phyloP scores from a whole-genome alignment of 2,329 filamentous ascomycete genomes.

The Colletotrichum endophyticum region DNA sequence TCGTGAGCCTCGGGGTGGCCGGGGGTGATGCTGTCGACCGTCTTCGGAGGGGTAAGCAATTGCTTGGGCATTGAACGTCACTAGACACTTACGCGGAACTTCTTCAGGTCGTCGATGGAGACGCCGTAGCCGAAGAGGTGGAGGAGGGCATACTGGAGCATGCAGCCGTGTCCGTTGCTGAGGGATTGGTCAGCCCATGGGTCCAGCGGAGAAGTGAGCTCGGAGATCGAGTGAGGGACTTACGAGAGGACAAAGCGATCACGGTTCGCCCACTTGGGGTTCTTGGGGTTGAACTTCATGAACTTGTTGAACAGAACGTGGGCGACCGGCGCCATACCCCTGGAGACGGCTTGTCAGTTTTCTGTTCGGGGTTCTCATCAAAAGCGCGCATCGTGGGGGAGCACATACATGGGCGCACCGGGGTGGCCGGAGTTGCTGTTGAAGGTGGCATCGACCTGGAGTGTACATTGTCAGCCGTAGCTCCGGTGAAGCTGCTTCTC shows the following conservation, averaged over 20 bases:
- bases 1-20: conserved; percentile 97
- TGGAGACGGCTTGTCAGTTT: conserved; percentile 40
- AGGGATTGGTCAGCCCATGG: neutral
- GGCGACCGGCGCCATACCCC: conserved; percentile 88
- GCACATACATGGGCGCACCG: conserved; percentile 90
- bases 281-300: conserved; percentile 99
- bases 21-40: conserved; percentile 77
- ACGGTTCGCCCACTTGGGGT: conserved; percentile 95
- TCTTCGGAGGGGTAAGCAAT: conserved; percentile 32
- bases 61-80: neutral
- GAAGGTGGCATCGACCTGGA: conserved; percentile 94
- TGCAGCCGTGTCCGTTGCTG: conserved; percentile 98
- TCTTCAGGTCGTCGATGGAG: conserved; percentile 90
- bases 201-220: neutral
- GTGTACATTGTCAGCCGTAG: neutral
- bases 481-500: neutral
- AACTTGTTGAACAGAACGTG: conserved; percentile 99
- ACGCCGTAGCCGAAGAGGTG: conserved; percentile 94
- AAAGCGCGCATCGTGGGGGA: neutral
- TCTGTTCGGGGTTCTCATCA: neutral
- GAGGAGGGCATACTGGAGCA: conserved; percentile 98
- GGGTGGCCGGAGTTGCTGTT: conserved; percentile 97
- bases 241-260: conserved; percentile 99
- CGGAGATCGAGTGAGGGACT: conserved; percentile 47
- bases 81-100: conserved; percentile 80